Conservation (phyloP, 1,139 yeast genomes). For the Magnusiomyces clavatus region DNA sequence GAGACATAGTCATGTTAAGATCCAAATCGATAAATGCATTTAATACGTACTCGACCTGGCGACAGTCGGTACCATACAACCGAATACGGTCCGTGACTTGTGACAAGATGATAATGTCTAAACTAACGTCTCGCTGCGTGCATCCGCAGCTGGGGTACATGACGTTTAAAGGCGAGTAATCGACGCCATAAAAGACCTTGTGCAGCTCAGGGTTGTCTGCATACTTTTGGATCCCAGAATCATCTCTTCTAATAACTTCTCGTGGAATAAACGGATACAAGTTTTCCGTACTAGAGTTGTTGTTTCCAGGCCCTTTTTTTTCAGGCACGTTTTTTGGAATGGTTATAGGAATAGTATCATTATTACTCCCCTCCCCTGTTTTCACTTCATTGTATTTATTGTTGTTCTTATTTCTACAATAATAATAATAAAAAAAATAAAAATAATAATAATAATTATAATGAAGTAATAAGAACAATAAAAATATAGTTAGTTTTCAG, state of each 20-base stretch:
- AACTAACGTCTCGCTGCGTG: conserved; percentile 40
- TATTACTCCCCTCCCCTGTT: too few relatives aligned
- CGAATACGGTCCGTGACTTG: conserved; percentile 51
- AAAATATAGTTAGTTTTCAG: too few relatives aligned
- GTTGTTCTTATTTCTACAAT: too few relatives aligned
- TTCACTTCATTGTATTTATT: too few relatives aligned
- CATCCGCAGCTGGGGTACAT: conserved; percentile 39
- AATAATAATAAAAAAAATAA: too few relatives aligned
- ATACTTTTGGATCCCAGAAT: conserved; percentile 19
- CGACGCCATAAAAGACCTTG: conserved; percentile 47
- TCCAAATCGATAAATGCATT: conserved; percentile 45
- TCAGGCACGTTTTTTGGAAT: too few relatives aligned
- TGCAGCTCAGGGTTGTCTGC: conserved; percentile 31
- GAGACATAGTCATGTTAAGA: conserved; percentile 48
- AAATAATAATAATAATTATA: too few relatives aligned
- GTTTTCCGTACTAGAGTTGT: background rate
- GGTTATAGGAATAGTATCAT: too few relatives aligned
- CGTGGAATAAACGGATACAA: background rate
- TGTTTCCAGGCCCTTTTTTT: too few relatives aligned
- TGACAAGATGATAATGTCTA: conserved; percentile 51
- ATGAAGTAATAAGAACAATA: too few relatives aligned
- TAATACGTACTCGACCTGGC: conserved; percentile 46
- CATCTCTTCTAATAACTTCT: conserved; percentile 6
- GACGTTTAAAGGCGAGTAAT: conserved; percentile 50
- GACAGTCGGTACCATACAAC: conserved; percentile 58